Conservation (phyloP, 768 basidiomycete species). For the Podaxis mareebaensis region DNA sequence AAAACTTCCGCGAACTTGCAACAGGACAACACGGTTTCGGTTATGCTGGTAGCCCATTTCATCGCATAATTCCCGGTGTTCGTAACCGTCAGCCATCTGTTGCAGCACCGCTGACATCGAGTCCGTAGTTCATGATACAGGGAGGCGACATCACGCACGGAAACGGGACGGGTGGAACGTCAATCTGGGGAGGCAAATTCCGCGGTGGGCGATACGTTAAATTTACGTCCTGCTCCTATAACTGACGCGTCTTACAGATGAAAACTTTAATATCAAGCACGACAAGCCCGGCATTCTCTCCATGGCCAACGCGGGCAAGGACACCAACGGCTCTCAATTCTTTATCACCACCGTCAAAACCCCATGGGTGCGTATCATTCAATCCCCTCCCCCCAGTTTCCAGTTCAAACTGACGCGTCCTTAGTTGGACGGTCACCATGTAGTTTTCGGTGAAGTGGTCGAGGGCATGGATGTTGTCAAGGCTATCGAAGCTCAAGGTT, state of each 20-base stretch:
- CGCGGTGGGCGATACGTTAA: conserved; percentile 43
- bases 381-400: neutral
- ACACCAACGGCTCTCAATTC: conserved; percentile 85
- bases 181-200: conserved; percentile 84
- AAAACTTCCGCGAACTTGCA: conserved; percentile 81
- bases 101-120: conserved; percentile 2
- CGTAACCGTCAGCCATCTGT: conserved; percentile 20
- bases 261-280: conserved; percentile 80
- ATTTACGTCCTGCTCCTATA: neutral
- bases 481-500: conserved; percentile 51
- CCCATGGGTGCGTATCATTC: conserved; percentile 48
- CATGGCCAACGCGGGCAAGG: conserved; percentile 84
- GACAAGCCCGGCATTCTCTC: conserved; percentile 62
- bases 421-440: conserved; percentile 63
- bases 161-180: conserved; percentile 82
- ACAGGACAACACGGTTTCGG: conserved; percentile 69
- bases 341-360: conserved; percentile 76
- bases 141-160: conserved; percentile 82
- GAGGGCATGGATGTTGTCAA: conserved; percentile 68
- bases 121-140: conserved; percentile 73
- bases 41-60: conserved; percentile 70
- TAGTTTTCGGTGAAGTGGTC: conserved; percentile 72
- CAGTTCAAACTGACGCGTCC: neutral
- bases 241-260: conserved; percentile 49
- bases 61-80: conserved; percentile 70